Evolutionary conservation across 371 early-diverging fungal genomes (phyloP).

Genomic region (Apophysomyces variabilis): DNA sequence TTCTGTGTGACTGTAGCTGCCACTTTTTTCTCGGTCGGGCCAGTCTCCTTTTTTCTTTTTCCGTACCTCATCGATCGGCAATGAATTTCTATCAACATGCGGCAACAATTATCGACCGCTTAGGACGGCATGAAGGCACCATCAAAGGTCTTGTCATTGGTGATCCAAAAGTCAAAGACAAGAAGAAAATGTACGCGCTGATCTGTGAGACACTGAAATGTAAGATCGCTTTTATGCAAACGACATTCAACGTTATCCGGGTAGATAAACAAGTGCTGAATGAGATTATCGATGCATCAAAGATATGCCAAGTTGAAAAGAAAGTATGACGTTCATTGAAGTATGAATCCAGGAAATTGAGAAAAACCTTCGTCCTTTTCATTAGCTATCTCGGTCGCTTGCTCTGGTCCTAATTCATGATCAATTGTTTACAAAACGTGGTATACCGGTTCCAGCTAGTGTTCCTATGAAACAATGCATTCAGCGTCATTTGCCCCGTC

Average conservation of each 20-base stretch:
- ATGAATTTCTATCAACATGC: constrained; percentile 83
- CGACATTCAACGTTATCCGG: background rate
- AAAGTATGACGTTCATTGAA: constrained; percentile 42
- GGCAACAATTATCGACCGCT: constrained; percentile 71
- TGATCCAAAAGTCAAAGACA: constrained; percentile 73
- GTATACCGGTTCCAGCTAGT: constrained; percentile 65
- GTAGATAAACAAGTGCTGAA: constrained; percentile 59
- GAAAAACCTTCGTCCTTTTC: background rate
- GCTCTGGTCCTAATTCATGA: constrained; percentile 82
- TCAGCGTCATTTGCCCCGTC: constrained; percentile 65
- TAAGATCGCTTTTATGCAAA: constrained; percentile 36
- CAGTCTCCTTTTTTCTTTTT: background rate
- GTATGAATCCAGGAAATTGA: background rate
- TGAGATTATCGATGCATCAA: constrained; percentile 59
- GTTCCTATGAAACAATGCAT: constrained; percentile 70
- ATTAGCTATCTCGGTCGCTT: constrained; percentile 37
- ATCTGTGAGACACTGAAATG: constrained; percentile 94
- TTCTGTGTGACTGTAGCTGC: no score
- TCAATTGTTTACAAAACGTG: constrained; percentile 77
- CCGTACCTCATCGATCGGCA: background rate
- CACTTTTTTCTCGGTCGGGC: background rate
- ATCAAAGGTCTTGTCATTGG: constrained; percentile 81
- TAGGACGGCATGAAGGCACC: constrained; percentile 77
- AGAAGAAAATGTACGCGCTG: constrained; percentile 88
- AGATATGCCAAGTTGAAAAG: constrained; percentile 51